These are phyloP conservation scores for Phytophthora citricola DNA, from an alignment of 352 stramenopile genomes.

Conservation along the genomic window DNA sequence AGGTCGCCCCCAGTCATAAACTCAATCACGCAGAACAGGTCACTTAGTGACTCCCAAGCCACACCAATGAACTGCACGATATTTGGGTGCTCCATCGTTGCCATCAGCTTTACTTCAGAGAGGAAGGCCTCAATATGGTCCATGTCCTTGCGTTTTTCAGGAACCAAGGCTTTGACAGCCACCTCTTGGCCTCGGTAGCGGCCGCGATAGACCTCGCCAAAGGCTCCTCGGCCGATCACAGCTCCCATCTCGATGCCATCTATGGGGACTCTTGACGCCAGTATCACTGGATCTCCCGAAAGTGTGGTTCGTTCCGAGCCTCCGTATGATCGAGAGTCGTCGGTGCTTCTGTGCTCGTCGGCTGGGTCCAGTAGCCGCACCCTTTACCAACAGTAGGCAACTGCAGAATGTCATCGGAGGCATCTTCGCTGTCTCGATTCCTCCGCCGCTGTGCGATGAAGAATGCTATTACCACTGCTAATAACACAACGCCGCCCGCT, in stretches of 20 bases:
- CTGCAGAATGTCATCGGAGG: slow-evolving; percentile 11
- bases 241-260: slow-evolving; percentile 7
- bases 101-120: slow-evolving; percentile 49
- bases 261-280: slow-evolving; percentile 9
- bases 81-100: slow-evolving; percentile 55
- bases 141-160: slow-evolving; percentile 51
- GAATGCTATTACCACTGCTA: slow-evolving; percentile 22
- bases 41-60: slow-evolving; percentile 57
- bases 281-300: slow-evolving; percentile 39
- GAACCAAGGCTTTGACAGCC: slow-evolving; percentile 17
- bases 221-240: slow-evolving; percentile 11
- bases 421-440: not conserved
- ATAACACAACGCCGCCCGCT: slow-evolving; percentile 6
- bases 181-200: slow-evolving; percentile 8
- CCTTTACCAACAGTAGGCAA: slow-evolving; percentile 12
- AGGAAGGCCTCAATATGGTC: slow-evolving; percentile 48
- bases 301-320: slow-evolving; percentile 29
- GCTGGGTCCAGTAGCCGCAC: slow-evolving; percentile 6
- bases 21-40: slow-evolving; percentile 55
- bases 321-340: slow-evolving; percentile 24
- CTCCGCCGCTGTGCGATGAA: slow-evolving; percentile 16
- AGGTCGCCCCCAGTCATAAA: slow-evolving; percentile 62
- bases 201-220: slow-evolving; percentile 12
- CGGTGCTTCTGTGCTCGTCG: slow-evolving; percentile 11
- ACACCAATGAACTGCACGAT: slow-evolving; percentile 65